Evolutionary conservation across 192 early-diverging fungal genomes (phyloP), one percentile per base, ranked within the genome.

Genomic region (Lunasporangiospora selenospora): DNA sequence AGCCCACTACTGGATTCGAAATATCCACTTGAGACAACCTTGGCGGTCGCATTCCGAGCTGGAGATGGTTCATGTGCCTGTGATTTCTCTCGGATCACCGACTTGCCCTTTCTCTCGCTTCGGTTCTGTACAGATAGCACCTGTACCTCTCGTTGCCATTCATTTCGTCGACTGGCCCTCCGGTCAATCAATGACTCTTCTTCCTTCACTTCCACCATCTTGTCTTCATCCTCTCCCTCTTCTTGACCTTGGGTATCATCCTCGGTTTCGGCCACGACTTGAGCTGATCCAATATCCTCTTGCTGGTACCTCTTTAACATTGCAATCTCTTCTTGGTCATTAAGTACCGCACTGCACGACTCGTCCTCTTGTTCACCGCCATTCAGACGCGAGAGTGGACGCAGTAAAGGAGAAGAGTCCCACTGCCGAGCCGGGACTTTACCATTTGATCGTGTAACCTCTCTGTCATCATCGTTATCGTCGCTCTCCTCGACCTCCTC

Each of bases 181-280:
- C 58, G 42, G 12, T 70, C 66, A 38, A 70, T 55, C 45, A 70
- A 27, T 4, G 66, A 52, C 49, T 70, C 66, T 0, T 70, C 66
- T 19, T 61, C 52, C 19, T 53, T 37, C 19, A 7, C 23, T 26
- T 53, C 39, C 3, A 53, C 36, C 7, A 33, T 3, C 7, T 34
- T 33, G 27, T 13, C 38, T 29, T 19, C 4, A 23, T 13, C n/a
- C 16, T 26, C 44, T 0, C 23, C 19, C 11, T 48, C n/a, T 27
- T 27, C 32, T 23, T 13, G 1, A 41, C 26, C 38, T 5, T 24
- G n/a, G n/a, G n/a, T n/a, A n/a, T n/a, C n/a, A n/a, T n/a, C n/a
- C n/a, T n/a, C n/a, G n/a, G n/a, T n/a, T n/a, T n/a, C n/a, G n/a
- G n/a, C n/a, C n/a, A n/a, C n/a, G n/a, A n/a, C n/a, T n/a, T n/a